Conservation (phyloP, 768 basidiomycete genomes). For the Hygrophoropsis aurantiaca region DNA sequence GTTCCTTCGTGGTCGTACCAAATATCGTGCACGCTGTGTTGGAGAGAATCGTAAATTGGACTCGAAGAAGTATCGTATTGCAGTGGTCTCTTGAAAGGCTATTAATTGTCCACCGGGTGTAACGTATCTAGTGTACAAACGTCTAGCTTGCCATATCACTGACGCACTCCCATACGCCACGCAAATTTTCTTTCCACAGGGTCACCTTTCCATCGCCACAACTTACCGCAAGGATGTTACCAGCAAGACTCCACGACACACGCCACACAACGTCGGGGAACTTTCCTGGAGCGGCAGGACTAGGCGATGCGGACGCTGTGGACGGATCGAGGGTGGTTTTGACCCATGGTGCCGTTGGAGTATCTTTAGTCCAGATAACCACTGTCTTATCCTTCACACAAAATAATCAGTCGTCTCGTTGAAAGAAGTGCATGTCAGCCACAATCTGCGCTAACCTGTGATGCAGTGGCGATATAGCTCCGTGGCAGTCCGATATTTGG, state of each 20-base stretch:
- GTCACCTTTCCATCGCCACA: constrained; percentile 98
- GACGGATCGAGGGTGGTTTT: constrained; percentile 80
- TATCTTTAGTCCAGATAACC: constrained; percentile 88
- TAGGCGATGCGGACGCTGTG: constrained; percentile 43
- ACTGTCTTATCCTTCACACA: constrained; percentile 71
- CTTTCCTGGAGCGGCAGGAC: constrained; percentile 59
- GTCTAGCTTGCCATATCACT: constrained; percentile 86
- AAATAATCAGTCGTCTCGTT: not conserved
- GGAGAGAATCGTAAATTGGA: too few species aligned
- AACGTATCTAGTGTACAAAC: not conserved
- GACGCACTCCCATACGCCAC: constrained; percentile 95
- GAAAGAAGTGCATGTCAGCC: not conserved
- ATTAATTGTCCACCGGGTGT: too few species aligned
- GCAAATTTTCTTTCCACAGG: constrained; percentile 96
- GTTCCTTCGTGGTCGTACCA: too few species aligned
- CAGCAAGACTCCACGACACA: constrained; percentile 97
- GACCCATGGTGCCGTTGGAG: constrained; percentile 71
- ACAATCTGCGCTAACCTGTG: constrained; percentile 53
- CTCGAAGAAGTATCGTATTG: too few species aligned
- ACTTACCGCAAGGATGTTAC: constrained; percentile 93
- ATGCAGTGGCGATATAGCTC: constrained; percentile 94
- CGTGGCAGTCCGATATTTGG: constrained; percentile 94
- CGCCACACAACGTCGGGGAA: constrained; percentile 99
- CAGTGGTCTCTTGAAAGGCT: too few species aligned
- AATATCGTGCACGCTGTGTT: too few species aligned